Percentiles rank a stretch among this genome's conserved stretches.
Conservation (phyloP, 1,139 yeast genomes). For the Candida sp. region DNA sequence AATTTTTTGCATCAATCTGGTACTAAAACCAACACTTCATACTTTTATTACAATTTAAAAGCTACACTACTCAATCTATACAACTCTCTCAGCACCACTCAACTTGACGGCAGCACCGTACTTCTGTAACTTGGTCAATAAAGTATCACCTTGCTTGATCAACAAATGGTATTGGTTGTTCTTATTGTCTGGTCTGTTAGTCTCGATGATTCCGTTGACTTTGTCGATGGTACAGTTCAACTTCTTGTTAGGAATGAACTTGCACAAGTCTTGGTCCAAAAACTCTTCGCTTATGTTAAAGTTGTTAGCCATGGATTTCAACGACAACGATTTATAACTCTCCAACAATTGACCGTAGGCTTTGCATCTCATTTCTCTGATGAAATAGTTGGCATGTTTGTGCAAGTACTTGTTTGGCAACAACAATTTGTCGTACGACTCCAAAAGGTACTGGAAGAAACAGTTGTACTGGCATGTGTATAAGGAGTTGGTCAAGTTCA, state of each 20-base stretch:
- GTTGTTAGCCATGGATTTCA: constrained; percentile 92
- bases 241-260: constrained; percentile 91
- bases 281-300: constrained; percentile 90
- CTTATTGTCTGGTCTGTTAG: constrained; percentile 96
- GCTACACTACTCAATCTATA: constrained; percentile 9
- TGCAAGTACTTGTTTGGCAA: constrained; percentile 76
- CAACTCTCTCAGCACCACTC: constrained; percentile 84
- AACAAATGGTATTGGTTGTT: constrained; percentile 90
- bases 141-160: constrained; percentile 90
- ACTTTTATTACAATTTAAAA: not conserved
- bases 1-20: not conserved
- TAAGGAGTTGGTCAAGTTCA: constrained; percentile 82
- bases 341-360: constrained; percentile 95
- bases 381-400: constrained; percentile 81
- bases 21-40: not conserved
- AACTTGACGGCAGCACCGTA: constrained; percentile 97
- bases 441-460: constrained; percentile 79
- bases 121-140: constrained; percentile 93
- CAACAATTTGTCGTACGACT: constrained; percentile 77
- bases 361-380: constrained; percentile 94
- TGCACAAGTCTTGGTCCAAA: constrained; percentile 81
- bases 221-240: constrained; percentile 95
- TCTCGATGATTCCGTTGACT: constrained; percentile 94
- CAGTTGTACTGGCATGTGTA: constrained; percentile 89
- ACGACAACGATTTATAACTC: constrained; percentile 88